Conservation (phyloP, 2,329 filamentous ascomycete genomes). For the Cladosporium colombiae region DNA sequence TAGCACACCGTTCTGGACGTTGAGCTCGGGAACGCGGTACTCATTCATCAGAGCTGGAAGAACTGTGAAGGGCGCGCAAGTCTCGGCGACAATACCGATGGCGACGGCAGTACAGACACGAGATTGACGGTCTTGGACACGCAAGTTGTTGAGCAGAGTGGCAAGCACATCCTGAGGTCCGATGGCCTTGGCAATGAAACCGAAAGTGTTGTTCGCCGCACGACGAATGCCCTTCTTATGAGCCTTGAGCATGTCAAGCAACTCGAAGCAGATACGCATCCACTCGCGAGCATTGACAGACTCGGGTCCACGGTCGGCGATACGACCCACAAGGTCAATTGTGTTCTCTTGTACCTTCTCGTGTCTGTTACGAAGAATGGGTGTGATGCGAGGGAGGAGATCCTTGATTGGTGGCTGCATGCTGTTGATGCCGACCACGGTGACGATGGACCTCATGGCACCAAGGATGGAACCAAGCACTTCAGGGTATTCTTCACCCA, state of each 20-base stretch:
- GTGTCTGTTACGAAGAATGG: slow-evolving; percentile 97
- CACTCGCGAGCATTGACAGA: slow-evolving; percentile 96
- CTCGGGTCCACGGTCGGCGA: slow-evolving; percentile 94
- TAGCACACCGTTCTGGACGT: slow-evolving; percentile 97
- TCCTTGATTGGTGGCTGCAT: slow-evolving; percentile 99
- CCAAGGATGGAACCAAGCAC: slow-evolving; percentile 95
- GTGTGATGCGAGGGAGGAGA: slow-evolving; percentile 87
- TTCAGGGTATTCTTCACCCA: slow-evolving; percentile 97
- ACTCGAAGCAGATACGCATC: slow-evolving; percentile 99
- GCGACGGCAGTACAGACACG: slow-evolving; percentile 98
- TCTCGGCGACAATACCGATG: slow-evolving; percentile 97
- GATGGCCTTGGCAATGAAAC: slow-evolving; percentile 98
- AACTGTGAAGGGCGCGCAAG: slow-evolving; percentile 96
- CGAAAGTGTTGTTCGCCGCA: slow-evolving; percentile 98
- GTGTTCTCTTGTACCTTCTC: slow-evolving; percentile 99
- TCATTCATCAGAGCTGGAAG: slow-evolving; percentile 99
- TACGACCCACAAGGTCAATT: slow-evolving; percentile 95
- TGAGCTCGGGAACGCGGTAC: slow-evolving; percentile 95
- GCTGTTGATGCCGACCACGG: slow-evolving; percentile 93
- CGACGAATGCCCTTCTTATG: slow-evolving; percentile 99
- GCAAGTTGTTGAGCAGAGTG: slow-evolving; percentile 91
- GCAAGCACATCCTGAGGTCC: slow-evolving; percentile 96
- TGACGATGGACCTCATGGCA: slow-evolving; percentile 92
- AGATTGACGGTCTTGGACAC: slow-evolving; percentile 96
- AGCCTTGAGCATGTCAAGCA: slow-evolving; percentile 98